A percentile compares a stretch with the other conserved stretches of the same genome.
phyloP scores from a whole-genome alignment of 805 yeast species.

The Lipomyces chichibuensis region DNA sequence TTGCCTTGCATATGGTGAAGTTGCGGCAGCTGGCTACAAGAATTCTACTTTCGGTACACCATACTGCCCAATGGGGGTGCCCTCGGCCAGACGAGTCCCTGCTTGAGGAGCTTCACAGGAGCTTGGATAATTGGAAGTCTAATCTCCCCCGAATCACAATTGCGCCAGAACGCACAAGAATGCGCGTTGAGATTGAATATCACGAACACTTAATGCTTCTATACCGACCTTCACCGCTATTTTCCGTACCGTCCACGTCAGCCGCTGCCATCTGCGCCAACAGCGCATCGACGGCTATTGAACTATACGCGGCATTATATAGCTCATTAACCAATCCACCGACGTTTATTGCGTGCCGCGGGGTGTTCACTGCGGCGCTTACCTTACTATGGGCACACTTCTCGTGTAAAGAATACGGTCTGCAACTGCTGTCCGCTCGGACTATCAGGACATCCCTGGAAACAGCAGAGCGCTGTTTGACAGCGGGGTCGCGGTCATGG shows the following conservation, averaged over 20 bases:
- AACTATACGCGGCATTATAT: constrained; percentile 14
- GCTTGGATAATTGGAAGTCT: constrained; percentile 20
- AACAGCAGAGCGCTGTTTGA: constrained; percentile 12
- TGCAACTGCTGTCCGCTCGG: constrained; percentile 6
- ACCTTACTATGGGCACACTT: constrained; percentile 30
- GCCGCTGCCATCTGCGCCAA: constrained; percentile 22
- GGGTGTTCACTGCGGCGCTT: constrained; percentile 26
- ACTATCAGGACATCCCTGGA: constrained; percentile 10
- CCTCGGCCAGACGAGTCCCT: background rate
- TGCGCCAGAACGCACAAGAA: constrained; percentile 25
- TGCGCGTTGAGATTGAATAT: constrained; percentile 28
- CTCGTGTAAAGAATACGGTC: constrained; percentile 5
- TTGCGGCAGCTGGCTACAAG: constrained; percentile 22
- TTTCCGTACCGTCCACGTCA: constrained; percentile 16
- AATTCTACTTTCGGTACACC: constrained; percentile 11
- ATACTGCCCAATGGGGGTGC: background rate
- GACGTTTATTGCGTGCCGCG: constrained; percentile 16
- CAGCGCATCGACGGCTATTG: constrained; percentile 24
- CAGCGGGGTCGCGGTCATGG: constrained; percentile 20
- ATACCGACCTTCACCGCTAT: constrained; percentile 28
- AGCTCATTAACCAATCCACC: constrained; percentile 10
- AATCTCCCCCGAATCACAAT: constrained; percentile 19
- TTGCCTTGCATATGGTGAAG: constrained; percentile 29
- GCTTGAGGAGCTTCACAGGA: constrained; percentile 20
- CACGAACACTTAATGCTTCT: constrained; percentile 31